phyloP scores from a whole-genome alignment of 2,329 filamentous ascomycete genomes.

The Apiospora malaysiana region DNA sequence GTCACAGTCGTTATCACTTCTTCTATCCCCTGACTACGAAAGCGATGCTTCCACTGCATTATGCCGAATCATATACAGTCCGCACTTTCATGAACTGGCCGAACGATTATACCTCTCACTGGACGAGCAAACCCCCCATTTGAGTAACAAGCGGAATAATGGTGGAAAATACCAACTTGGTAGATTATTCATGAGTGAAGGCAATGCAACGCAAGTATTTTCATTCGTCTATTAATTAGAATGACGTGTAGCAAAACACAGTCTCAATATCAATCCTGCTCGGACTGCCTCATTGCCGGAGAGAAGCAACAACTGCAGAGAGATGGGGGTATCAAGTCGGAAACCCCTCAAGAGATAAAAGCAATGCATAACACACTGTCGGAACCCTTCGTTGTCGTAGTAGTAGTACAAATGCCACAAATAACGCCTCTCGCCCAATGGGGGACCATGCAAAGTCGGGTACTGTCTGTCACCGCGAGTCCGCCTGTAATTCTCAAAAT shows the following conservation, averaged over 20 bases:
- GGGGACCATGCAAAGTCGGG: constrained; percentile 15
- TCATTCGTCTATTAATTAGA: constrained; percentile 11
- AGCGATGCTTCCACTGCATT: no score
- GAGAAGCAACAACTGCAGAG: not conserved
- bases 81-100: no score
- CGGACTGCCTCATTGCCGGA: constrained; percentile 1
- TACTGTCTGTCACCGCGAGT: not conserved
- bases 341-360: not conserved
- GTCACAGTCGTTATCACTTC: no score
- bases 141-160: no score
- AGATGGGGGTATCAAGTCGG: constrained; percentile 12
- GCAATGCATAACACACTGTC: not conserved
- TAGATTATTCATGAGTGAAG: no score
- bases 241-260: not conserved
- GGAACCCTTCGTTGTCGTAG: not conserved
- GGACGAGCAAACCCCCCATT: no score
- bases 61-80: no score
- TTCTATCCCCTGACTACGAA: no score
- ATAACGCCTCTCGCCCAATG: constrained; percentile 12
- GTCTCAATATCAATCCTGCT: not conserved
- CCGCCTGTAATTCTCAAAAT: constrained; percentile 6
- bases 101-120: no score
- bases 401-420: constrained; percentile 5
- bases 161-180: no score
- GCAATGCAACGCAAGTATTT: not conserved